Conservation (phyloP, 768 basidiomycete genomes). For the Crassisporium funariophilum region DNA sequence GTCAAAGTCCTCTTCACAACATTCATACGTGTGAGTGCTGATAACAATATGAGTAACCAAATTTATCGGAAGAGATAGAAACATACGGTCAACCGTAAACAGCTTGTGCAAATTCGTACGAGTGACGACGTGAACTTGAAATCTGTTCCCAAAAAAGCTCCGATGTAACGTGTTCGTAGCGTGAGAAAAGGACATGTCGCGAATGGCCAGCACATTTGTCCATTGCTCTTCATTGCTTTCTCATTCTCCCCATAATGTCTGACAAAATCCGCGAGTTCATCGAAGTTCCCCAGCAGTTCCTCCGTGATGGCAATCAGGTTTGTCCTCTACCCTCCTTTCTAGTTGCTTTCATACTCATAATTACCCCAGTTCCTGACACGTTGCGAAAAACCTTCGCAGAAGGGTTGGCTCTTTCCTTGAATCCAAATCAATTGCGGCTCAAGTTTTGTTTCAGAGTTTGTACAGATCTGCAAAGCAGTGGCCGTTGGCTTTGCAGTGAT, state of each 20-base stretch:
- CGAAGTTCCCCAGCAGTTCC: slow-evolving; percentile 89
- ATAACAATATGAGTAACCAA: too few relatives aligned
- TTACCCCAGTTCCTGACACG: slow-evolving; percentile 83
- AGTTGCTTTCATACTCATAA: background rate
- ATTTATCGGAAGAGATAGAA: too few relatives aligned
- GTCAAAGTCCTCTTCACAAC: slow-evolving; percentile 50
- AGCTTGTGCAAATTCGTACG: too few relatives aligned
- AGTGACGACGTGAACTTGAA: too few relatives aligned
- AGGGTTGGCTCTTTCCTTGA: slow-evolving; percentile 58
- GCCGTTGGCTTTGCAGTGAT: slow-evolving; percentile 98
- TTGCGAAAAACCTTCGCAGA: slow-evolving; percentile 96
- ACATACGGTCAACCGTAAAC: background rate
- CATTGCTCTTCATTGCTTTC: slow-evolving; percentile 17
- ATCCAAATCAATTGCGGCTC: background rate
- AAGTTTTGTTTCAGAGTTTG: slow-evolving; percentile 69
- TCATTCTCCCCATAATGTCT: slow-evolving; percentile 60
- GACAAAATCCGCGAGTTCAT: slow-evolving; percentile 89
- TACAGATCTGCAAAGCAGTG: slow-evolving; percentile 94
- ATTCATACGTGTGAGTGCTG: slow-evolving; percentile 57
- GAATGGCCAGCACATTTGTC: slow-evolving; percentile 35
- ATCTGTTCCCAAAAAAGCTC: slow-evolving; percentile 14
- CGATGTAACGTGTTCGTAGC: slow-evolving; percentile 32
- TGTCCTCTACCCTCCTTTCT: slow-evolving; percentile 20
- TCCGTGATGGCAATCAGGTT: slow-evolving; percentile 93
- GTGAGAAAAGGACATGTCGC: slow-evolving; percentile 33